Conservation (phyloP, 805 yeast species). For the Yamadazyma nakazawae region DNA sequence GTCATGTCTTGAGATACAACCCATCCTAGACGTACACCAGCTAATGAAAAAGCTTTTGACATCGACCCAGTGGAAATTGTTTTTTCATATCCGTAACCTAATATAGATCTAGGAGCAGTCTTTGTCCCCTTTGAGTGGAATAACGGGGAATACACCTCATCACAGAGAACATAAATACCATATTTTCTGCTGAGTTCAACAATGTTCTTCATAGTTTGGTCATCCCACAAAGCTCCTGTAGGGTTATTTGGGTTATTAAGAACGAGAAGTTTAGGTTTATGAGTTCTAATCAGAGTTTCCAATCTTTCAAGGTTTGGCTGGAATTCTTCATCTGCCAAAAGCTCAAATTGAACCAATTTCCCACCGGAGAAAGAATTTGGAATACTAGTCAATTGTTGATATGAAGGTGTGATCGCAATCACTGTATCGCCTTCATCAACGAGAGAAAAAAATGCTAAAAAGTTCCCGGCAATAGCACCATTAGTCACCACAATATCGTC, state of each 20-base stretch:
- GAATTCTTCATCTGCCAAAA: constrained; percentile 32
- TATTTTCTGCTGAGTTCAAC: constrained; percentile 32
- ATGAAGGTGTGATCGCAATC: constrained; percentile 47
- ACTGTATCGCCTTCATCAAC: constrained; percentile 46
- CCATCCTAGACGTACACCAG: constrained; percentile 57
- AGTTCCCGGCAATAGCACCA: constrained; percentile 58
- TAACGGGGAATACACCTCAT: constrained; percentile 55
- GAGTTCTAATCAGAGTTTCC: constrained; percentile 24
- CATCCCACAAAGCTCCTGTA: constrained; percentile 41
- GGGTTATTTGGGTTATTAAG: constrained; percentile 51
- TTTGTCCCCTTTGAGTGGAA: constrained; percentile 31
- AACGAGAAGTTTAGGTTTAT: constrained; percentile 40
- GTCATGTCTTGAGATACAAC: constrained; percentile 33
- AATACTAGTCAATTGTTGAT: constrained; percentile 48
- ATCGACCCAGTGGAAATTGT: constrained; percentile 48
- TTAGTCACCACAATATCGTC: constrained; percentile 50
- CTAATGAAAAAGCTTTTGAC: constrained; percentile 53
- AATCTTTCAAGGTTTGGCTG: constrained; percentile 36
- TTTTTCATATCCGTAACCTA: constrained; percentile 37
- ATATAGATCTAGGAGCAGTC: constrained; percentile 35
- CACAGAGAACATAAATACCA: constrained; percentile 40
- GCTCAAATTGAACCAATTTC: constrained; percentile 31
- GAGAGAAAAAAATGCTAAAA: constrained; percentile 42
- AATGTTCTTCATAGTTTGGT: constrained; percentile 29
- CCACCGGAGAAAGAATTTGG: constrained; percentile 42